These are phyloP conservation scores for Isabelozyma rhagii DNA, from an alignment of 805 yeast species.

Conservation along the genomic window DNA sequence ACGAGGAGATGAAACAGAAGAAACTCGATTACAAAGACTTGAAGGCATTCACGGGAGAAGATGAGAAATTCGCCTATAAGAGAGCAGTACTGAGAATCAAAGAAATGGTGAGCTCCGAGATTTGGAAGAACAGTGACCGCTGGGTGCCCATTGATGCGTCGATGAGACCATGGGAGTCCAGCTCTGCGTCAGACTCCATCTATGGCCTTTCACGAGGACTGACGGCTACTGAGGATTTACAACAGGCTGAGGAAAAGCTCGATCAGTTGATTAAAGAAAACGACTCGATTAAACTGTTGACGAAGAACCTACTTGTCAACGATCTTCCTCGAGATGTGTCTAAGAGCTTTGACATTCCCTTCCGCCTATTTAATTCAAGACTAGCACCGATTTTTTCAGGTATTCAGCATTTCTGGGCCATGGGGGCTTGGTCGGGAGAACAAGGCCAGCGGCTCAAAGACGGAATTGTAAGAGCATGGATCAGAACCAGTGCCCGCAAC, in stretches of 20 bases:
- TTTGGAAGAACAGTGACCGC: conserved; percentile 45
- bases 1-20: conserved; percentile 3
- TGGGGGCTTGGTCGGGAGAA: conserved; percentile 54
- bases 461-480: conserved; percentile 55
- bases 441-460: conserved; percentile 50
- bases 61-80: conserved; percentile 69
- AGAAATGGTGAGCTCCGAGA: conserved; percentile 52
- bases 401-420: conserved; percentile 60
- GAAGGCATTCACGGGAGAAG: conserved; percentile 69
- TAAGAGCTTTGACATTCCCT: conserved; percentile 14
- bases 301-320: conserved; percentile 5
- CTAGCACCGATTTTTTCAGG: conserved; percentile 19
- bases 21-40: conserved; percentile 40
- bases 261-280: conserved; percentile 8
- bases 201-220: background rate
- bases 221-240: background rate
- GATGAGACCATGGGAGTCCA: conserved; percentile 57
- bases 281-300: conserved; percentile 6
- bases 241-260: conserved; percentile 2
- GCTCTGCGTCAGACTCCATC: background rate
- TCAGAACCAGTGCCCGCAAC: conserved; percentile 26
- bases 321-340: conserved; percentile 24
- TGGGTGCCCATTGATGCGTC: conserved; percentile 55
- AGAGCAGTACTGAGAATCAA: conserved; percentile 66
- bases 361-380: conserved; percentile 17